A percentile compares a stretch with the other conserved stretches of the same genome.
Evolutionary conservation across 306 rosid species (phyloP).

Genomic region (Malus orientalis): DNA sequence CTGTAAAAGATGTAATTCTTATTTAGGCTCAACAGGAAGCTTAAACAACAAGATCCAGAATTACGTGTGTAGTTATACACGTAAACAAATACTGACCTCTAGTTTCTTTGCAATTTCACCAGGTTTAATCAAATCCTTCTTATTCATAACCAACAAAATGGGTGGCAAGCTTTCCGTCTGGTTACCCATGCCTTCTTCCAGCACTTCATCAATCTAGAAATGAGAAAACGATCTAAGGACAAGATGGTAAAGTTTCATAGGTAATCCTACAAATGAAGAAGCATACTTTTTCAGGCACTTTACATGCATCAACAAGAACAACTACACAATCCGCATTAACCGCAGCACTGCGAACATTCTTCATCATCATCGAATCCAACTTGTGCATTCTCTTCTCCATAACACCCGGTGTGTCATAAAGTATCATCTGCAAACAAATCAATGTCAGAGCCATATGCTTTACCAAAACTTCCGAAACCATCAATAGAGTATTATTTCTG

Average conservation of each 20-base stretch:
- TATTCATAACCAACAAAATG: conserved; percentile 70
- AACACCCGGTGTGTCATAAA: conserved; percentile 95
- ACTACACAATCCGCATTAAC: conserved; percentile 85
- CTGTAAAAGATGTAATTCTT: conserved; percentile 34
- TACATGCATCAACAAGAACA: conserved; percentile 96
- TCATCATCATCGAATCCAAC: conserved; percentile 97
- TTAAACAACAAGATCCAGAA: conserved; percentile 7
- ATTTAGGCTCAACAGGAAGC: not conserved
- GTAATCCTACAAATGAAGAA: conserved; percentile 20
- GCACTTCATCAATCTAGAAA: conserved; percentile 80
- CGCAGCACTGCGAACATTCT: conserved; percentile 81
- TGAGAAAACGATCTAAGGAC: conserved; percentile 17
- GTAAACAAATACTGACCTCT: conserved; percentile 53
- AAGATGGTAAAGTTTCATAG: not conserved
- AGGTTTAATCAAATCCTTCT: conserved; percentile 90
- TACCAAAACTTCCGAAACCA: not conserved
- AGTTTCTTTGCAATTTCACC: conserved; percentile 96
- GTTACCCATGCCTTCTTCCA: conserved; percentile 70
- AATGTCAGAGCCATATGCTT: conserved; percentile 13
- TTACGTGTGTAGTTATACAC: conserved; percentile 5
- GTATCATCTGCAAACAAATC: conserved; percentile 61
- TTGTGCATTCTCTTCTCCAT: conserved; percentile 86
- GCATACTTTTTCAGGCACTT: conserved; percentile 86
- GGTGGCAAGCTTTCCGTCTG: conserved; percentile 59
- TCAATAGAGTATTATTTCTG: not conserved